Evolutionary conservation across 192 early-diverging fungal genomes (phyloP).

Genomic region (Endogone sp.): DNA sequence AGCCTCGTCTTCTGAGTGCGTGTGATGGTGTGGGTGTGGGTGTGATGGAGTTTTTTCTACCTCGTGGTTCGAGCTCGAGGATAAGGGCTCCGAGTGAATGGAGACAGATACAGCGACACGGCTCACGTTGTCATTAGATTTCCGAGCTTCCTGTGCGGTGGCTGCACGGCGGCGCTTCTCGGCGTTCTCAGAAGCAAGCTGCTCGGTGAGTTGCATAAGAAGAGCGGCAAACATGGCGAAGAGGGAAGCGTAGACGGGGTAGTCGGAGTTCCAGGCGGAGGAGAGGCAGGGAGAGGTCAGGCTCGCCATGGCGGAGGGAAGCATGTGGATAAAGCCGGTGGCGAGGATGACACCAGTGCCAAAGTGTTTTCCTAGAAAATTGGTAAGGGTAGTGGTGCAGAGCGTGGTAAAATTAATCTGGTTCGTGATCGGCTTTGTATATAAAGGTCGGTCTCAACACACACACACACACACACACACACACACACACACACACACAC

Average conservation of each 20-base stretch:
- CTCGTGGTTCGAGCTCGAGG: not conserved
- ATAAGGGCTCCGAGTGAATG: not conserved
- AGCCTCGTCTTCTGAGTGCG: not conserved
- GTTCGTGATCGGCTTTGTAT: too few species aligned
- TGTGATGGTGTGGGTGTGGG: not conserved
- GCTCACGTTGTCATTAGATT: too few species aligned
- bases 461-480: too few species aligned
- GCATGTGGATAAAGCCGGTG: conserved; percentile 77
- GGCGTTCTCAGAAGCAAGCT: conserved; percentile 31
- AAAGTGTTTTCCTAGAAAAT: conserved; percentile 28
- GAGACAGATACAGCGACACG: too few species aligned
- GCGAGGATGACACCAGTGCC: conserved; percentile 68
- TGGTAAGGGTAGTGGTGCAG: too few species aligned
- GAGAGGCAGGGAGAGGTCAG: conserved; percentile 58
- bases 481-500: too few species aligned
- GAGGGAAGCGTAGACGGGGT: conserved; percentile 47
- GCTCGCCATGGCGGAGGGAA: conserved; percentile 49
- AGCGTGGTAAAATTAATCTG: too few species aligned
- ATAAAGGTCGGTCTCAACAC: too few species aligned
- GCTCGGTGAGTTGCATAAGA: conserved; percentile 63
- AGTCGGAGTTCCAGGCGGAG: conserved; percentile 32
- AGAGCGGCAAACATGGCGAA: conserved; percentile 63
- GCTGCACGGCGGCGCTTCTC: conserved; percentile 7
- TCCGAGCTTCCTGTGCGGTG: too few species aligned
- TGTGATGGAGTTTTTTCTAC: not conserved